phyloP scores from a whole-genome alignment of 306 rosid genomes.

The Phaseolus lunatus region DNA sequence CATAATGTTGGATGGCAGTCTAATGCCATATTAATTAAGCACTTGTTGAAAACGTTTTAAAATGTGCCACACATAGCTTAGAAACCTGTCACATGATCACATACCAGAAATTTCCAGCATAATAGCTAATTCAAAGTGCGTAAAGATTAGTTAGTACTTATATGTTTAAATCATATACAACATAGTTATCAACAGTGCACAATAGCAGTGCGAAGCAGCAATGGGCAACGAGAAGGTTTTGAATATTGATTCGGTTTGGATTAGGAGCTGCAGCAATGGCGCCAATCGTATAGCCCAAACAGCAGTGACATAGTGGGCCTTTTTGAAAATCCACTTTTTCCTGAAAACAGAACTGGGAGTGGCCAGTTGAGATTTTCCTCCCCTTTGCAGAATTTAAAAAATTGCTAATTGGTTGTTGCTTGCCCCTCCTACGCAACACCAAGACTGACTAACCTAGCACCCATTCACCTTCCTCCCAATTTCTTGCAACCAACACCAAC shows the following conservation, averaged over 20 bases:
- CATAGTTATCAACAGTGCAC: background rate
- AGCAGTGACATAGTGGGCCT: too few species aligned
- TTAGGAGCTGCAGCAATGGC: too few species aligned
- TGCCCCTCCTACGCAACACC: background rate
- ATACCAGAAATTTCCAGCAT: background rate
- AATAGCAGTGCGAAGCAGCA: too few species aligned
- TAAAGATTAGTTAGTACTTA: background rate
- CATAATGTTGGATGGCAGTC: background rate
- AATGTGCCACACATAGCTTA: background rate
- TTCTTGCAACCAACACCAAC: background rate
- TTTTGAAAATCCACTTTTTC: too few species aligned
- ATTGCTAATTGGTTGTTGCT: background rate
- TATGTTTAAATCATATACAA: background rate
- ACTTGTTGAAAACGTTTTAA: slow-evolving; percentile 10
- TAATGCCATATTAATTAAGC: background rate
- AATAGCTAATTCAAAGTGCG: slow-evolving; percentile 1
- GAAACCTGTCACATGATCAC: background rate
- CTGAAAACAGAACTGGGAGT: too few species aligned
- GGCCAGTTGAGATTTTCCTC: too few species aligned
- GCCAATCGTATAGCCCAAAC: too few species aligned
- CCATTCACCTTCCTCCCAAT: background rate
- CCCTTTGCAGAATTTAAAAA: too few species aligned
- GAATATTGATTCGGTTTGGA: too few species aligned
- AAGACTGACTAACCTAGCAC: background rate
- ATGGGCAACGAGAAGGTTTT: background rate